Evolutionary conservation across 2,329 filamentous ascomycete species (phyloP), one percentile per base, ranked within the genome.

Genomic region (Talaromyces rugulosus): DNA sequence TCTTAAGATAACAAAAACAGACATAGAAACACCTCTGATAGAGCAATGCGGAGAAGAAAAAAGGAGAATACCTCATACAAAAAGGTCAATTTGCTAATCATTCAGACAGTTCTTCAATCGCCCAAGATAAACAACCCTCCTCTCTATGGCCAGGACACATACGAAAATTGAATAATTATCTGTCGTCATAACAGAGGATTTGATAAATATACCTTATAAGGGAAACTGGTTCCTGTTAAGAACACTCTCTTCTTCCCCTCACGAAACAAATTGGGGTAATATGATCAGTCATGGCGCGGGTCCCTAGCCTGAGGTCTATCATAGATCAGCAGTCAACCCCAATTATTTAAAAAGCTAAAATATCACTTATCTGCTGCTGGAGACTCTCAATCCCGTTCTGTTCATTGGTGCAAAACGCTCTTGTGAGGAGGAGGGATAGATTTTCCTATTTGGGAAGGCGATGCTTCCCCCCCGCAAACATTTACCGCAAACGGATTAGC

Each of bases 371-470:
- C 5, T 40, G 16, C 36, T n/a, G 14, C 5, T 16, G 3, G 16
- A n/a, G 3, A 40, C 36, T 7, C 1, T 40, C 36, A 40, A 40
- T 40, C 5, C 3, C 5, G 36, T n/a, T 40, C 36, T 40, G 16
- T n/a, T n/a, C 36, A 40, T 40, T 40, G 36, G 36, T n/a, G 7
- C 34, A 16, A 16, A 40, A 16, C 4, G 1, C 12, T n/a, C 36
- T n/a, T n/a, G 36, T 40, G 36, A 40, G 36, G 51, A 16, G 5
- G 28, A 31, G 47, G 62, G 62, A 63, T 62, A 18, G 12, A 56
- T 62, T 63, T 63, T 56, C 62, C 59, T 59, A 55, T 51, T 62
- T 59, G 4, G 61, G 62, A 62, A 62, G 60, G 55, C 23, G 23
- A 23, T 23, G 23, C 23, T 23, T 23, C 23, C 23, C 2, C 23